Percentiles rank a stretch among this genome's conserved stretches.
Evolutionary conservation across 768 basidiomycete species (phyloP).

Genomic region (Porphyrellus cyaneotinctus): DNA sequence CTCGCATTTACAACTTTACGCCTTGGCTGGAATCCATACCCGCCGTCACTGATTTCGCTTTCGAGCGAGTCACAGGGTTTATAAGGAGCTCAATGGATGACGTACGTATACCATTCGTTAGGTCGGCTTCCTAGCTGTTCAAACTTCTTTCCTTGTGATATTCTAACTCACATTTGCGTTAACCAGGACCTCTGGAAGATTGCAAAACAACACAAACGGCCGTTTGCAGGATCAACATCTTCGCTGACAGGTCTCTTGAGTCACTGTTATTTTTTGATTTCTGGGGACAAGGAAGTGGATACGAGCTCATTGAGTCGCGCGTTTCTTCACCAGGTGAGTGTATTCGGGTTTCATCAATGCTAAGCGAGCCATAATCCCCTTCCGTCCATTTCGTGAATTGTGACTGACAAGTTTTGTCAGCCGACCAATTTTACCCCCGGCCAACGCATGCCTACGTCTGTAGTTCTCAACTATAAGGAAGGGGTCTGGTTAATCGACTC

Average conservation of each 20-base stretch:
- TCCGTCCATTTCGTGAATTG: too few relatives aligned
- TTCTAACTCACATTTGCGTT: not conserved
- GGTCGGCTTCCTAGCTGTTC: not conserved
- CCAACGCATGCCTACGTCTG: slow-evolving; percentile 70
- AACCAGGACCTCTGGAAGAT: slow-evolving; percentile 60
- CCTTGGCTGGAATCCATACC: slow-evolving; percentile 72
- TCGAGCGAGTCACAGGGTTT: slow-evolving; percentile 71
- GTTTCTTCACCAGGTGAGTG: slow-evolving; percentile 57
- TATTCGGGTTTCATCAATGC: too few relatives aligned
- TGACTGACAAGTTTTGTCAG: slow-evolving; percentile 34
- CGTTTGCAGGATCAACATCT: slow-evolving; percentile 85
- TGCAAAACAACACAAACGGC: slow-evolving; percentile 52
- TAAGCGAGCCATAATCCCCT: too few relatives aligned
- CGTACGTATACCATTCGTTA: slow-evolving; percentile 35
- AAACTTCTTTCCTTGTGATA: not conserved
- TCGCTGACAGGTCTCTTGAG: slow-evolving; percentile 79
- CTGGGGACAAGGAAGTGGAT: slow-evolving; percentile 65
- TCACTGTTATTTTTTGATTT: slow-evolving; percentile 87
- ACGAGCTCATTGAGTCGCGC: slow-evolving; percentile 52
- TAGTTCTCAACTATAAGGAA: slow-evolving; percentile 60
- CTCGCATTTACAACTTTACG: slow-evolving; percentile 81
- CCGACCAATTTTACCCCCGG: slow-evolving; percentile 66
- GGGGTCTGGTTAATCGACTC: slow-evolving; percentile 69
- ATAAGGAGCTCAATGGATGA: slow-evolving; percentile 73
- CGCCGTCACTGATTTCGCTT: slow-evolving; percentile 77